phyloP scores from a whole-genome alignment of 768 basidiomycete genomes.

The Termitomyces eurrhizus region DNA sequence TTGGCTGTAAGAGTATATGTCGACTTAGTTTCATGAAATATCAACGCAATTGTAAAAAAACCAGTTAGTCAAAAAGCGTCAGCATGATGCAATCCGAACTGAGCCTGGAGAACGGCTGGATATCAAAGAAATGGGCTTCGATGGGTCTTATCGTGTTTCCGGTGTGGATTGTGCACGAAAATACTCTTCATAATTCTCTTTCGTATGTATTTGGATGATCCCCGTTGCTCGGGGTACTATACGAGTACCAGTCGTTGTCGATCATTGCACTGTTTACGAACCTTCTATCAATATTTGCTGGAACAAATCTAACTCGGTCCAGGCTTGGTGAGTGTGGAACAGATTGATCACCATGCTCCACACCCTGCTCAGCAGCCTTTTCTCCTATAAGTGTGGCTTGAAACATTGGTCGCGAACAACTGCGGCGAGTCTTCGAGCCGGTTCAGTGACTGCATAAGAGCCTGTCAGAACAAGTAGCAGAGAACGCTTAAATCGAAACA shows the following conservation, averaged over 20 bases:
- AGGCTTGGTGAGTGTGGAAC: slow-evolving; percentile 4
- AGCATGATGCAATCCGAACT: too few relatives aligned
- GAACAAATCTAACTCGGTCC: slow-evolving; percentile 63
- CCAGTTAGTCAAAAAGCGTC: not conserved
- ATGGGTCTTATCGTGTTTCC: slow-evolving; percentile 70
- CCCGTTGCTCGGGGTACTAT: slow-evolving; percentile 65
- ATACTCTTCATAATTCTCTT: too few relatives aligned
- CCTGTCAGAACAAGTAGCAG: not conserved
- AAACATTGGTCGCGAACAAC: slow-evolving; percentile 68
- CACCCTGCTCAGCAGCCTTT: slow-evolving; percentile 77
- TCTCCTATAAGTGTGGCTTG: slow-evolving; percentile 65
- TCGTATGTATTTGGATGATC: slow-evolving; percentile 74
- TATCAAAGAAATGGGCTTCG: too few relatives aligned
- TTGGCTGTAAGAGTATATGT: slow-evolving; percentile 59
- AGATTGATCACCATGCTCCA: slow-evolving; percentile 13
- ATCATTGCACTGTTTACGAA: too few relatives aligned
- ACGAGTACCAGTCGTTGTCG: slow-evolving; percentile 23
- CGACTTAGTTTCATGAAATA: slow-evolving; percentile 52
- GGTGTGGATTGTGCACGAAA: slow-evolving; percentile 82
- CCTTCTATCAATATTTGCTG: slow-evolving; percentile 50
- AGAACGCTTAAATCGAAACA: slow-evolving; percentile 6
- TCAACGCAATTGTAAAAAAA: too few relatives aligned
- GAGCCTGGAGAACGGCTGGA: too few relatives aligned
- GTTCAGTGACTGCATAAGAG: slow-evolving; percentile 57
- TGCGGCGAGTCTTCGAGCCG: slow-evolving; percentile 79